Base-by-base conservation (phyloP, 2,329 filamentous ascomycete species). In the Hypoxylon sp. region DNA sequence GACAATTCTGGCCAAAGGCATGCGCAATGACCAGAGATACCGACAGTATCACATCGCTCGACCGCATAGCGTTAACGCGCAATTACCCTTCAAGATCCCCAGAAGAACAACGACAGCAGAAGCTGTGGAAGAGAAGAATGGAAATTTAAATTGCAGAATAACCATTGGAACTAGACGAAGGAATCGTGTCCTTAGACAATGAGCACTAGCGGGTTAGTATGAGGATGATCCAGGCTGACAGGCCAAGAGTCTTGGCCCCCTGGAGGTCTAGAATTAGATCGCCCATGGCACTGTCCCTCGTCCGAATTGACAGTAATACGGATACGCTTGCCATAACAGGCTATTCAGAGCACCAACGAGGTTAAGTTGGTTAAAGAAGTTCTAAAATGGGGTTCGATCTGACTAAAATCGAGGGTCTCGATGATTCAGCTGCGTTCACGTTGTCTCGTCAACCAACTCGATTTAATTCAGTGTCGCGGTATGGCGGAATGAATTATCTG, bases 1-100 rank as follows among this genome's bases (percentile, higher is more conserved):
- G 72, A 62, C 77, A 79, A 53, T 24, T 42, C 55, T 67, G 60
- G 46, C 61, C 57, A 24, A 57, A 30, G 3, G 53, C 68, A 6
- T 42, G 26, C 18, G 62, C 63, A 30, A 56, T 30, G 7, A 40
- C 28, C 36, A 65, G 18, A n/a, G 65, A 64, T 26, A 48, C 22
- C n/a, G 56, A 45, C 51, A 57, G 18, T 32, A 55, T 24, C n/a
- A 60, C 46, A 55, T 58, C 24, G 20, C 51, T 48, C 18, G 55
- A 52, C 46, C 65, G 57, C 67, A 70, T 70, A 7, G 30, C 44
- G n/a, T 61, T 62, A 61, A n/a, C 24, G 24, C 16, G 32, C 36
- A 36, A 20, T 53, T 20, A 14, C 11, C n/a, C 26, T 30, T 24
- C 18, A 24, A 8, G 5, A n/a, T 30, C 24, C 28, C 9, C 20